These are phyloP conservation scores for Acrodontium crateriforme DNA, from an alignment of 2,329 filamentous ascomycete genomes.

Conservation along the genomic window DNA sequence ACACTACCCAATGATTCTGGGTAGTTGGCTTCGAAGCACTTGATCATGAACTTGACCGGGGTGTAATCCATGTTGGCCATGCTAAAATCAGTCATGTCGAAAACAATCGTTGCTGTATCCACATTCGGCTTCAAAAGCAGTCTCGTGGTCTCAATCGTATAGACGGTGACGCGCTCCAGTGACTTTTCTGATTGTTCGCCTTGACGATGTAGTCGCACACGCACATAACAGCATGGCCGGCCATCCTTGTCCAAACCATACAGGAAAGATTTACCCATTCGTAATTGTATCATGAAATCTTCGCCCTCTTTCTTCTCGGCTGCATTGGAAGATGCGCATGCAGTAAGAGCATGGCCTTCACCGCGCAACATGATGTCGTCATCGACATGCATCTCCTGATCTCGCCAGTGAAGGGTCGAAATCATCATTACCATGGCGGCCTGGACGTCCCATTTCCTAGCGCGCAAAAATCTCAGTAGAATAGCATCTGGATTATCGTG, in stretches of 20 bases:
- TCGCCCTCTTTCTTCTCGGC: conserved; percentile 52
- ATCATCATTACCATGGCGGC: conserved; percentile 89
- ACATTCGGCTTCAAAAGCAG: conserved; percentile 66
- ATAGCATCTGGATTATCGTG: conserved; percentile 85
- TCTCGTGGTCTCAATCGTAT: conserved; percentile 85
- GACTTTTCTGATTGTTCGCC: conserved; percentile 72
- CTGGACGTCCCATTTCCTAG: conserved; percentile 92
- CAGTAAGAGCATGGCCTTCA: conserved; percentile 51
- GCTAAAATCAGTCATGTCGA: conserved; percentile 90
- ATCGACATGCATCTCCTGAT: conserved; percentile 73
- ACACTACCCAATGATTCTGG: conserved; percentile 83
- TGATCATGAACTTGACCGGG: conserved; percentile 98
- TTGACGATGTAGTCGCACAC: conserved; percentile 66
- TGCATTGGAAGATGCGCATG: conserved; percentile 44
- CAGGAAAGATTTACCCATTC: conserved; percentile 84
- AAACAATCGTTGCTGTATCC: conserved; percentile 85
- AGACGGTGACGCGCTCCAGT: conserved; percentile 82
- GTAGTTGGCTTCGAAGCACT: conserved; percentile 98
- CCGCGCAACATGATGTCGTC: conserved; percentile 71
- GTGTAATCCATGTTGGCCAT: conserved; percentile 97
- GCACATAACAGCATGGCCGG: conserved; percentile 73
- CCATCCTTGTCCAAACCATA: conserved; percentile 77
- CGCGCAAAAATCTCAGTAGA: conserved; percentile 67
- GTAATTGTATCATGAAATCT: conserved; percentile 71
- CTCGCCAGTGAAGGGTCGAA: conserved; percentile 85